Conservation (phyloP, 1,139 yeast genomes). For the Kodamaea sp. region DNA sequence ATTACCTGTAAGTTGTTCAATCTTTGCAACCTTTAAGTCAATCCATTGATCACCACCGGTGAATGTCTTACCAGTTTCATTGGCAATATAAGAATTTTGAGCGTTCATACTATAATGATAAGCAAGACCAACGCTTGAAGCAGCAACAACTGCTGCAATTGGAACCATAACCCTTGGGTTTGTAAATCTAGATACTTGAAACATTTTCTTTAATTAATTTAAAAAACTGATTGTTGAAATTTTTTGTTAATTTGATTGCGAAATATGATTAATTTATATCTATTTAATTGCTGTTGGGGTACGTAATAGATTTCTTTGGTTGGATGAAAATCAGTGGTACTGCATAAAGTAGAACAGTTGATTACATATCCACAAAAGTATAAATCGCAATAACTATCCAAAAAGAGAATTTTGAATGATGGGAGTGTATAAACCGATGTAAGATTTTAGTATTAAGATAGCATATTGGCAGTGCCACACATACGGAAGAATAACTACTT, state of each 20-base stretch:
- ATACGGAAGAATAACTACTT: too few relatives aligned
- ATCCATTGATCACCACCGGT: slow-evolving; percentile 75
- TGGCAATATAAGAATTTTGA: slow-evolving; percentile 24
- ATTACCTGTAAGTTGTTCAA: slow-evolving; percentile 56
- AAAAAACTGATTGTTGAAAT: background rate
- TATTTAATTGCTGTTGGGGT: too few relatives aligned
- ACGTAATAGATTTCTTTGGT: background rate
- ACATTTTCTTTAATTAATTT: background rate
- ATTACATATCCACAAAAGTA: background rate
- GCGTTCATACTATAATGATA: slow-evolving; percentile 34
- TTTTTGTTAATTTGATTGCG: background rate
- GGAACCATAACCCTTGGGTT: slow-evolving; percentile 33
- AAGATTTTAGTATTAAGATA: too few relatives aligned
- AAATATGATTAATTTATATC: too few relatives aligned
- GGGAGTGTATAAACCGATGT: too few relatives aligned
- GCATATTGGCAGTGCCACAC: too few relatives aligned
- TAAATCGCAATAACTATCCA: background rate
- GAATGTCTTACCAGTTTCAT: slow-evolving; percentile 56
- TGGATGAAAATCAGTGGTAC: background rate
- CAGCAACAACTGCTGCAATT: slow-evolving; percentile 26
- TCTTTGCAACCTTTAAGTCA: slow-evolving; percentile 65
- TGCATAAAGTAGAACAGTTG: background rate
- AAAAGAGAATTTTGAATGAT: too few relatives aligned
- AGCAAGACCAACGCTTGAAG: slow-evolving; percentile 53
- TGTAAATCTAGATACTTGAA: slow-evolving; percentile 16